Conservation (phyloP, 2,329 filamentous ascomycete species). For the Colletotrichum kahawae region DNA sequence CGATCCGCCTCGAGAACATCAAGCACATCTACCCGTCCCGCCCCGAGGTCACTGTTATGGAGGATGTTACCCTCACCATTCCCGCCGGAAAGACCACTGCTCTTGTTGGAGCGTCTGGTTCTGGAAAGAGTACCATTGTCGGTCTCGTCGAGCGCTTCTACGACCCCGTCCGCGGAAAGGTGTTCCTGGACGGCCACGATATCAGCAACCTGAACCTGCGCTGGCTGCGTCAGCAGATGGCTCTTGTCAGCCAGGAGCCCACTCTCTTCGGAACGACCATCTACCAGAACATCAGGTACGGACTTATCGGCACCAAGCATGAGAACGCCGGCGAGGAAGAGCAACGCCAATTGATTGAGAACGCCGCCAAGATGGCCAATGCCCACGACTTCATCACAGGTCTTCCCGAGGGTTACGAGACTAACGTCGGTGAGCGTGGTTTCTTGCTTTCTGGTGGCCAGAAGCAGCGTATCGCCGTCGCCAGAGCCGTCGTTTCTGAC, state of each 20-base stretch:
- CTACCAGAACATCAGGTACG: slow-evolving; percentile 87
- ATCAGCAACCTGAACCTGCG: slow-evolving; percentile 82
- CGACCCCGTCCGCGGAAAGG: slow-evolving; percentile 79
- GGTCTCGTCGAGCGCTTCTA: slow-evolving; percentile 95
- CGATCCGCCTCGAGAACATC: slow-evolving; percentile 80
- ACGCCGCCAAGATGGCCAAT: slow-evolving; percentile 89
- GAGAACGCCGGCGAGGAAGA: slow-evolving; percentile 73
- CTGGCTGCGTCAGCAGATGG: slow-evolving; percentile 92
- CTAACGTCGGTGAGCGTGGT: slow-evolving; percentile 92
- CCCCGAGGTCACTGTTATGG: slow-evolving; percentile 87
- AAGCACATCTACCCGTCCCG: slow-evolving; percentile 95
- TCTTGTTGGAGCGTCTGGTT: slow-evolving; percentile 91
- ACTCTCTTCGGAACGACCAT: slow-evolving; percentile 90
- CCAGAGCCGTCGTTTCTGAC: slow-evolving; percentile 86
- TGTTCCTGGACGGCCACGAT: slow-evolving; percentile 84
- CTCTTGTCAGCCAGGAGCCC: slow-evolving; percentile 92
- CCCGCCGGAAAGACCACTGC: slow-evolving; percentile 93
- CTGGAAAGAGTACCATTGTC: slow-evolving; percentile 93
- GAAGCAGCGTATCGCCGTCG: slow-evolving; percentile 96
- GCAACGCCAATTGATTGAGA: slow-evolving; percentile 72
- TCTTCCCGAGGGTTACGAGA: slow-evolving; percentile 89
- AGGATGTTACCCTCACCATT: slow-evolving; percentile 78
- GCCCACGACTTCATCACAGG: slow-evolving; percentile 88
- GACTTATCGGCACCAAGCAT: slow-evolving; percentile 82
- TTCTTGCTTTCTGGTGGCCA: slow-evolving; percentile 94